These are phyloP conservation scores for Neodidymelliopsis sp. DNA, from an alignment of 2,329 filamentous ascomycete genomes.

Conservation along the genomic window DNA sequence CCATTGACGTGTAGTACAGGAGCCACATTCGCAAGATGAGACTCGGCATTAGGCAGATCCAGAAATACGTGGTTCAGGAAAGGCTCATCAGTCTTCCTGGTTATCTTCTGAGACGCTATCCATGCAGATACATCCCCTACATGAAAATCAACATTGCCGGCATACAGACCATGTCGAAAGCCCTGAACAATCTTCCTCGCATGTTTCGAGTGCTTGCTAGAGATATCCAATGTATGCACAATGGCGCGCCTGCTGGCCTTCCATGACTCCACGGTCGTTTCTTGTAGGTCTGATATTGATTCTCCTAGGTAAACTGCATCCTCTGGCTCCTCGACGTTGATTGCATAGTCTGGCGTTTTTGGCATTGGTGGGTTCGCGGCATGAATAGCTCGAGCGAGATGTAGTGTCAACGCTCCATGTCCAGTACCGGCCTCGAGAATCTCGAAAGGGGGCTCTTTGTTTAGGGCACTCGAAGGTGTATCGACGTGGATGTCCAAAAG, in stretches of 20 bases:
- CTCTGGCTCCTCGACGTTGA: slow-evolving; percentile 33
- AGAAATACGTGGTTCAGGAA: slow-evolving; percentile 77
- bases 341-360: slow-evolving; percentile 23
- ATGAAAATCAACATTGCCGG: slow-evolving; percentile 76
- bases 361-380: slow-evolving; percentile 69
- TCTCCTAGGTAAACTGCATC: slow-evolving; percentile 44
- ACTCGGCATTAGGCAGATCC: slow-evolving; percentile 72
- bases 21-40: slow-evolving; percentile 59
- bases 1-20: slow-evolving; percentile 70
- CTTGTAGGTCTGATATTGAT: slow-evolving; percentile 40
- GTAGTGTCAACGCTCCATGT: slow-evolving; percentile 79
- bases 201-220: slow-evolving; percentile 66
- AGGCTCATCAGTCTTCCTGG: slow-evolving; percentile 51
- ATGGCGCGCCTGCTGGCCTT: slow-evolving; percentile 65
- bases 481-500: slow-evolving; percentile 76
- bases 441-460: slow-evolving; percentile 62
- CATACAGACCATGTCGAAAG: slow-evolving; percentile 75
- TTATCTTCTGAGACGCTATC: slow-evolving; percentile 59
- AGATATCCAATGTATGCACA: slow-evolving; percentile 77
- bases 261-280: slow-evolving; percentile 46
- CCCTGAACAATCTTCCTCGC: slow-evolving; percentile 70
- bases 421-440: slow-evolving; percentile 86
- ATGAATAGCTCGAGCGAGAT: slow-evolving; percentile 78
- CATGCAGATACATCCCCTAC: slow-evolving; percentile 71
- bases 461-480: slow-evolving; percentile 44